Conservation (phyloP, 345 rosid species). For the Clausena lansium region DNA sequence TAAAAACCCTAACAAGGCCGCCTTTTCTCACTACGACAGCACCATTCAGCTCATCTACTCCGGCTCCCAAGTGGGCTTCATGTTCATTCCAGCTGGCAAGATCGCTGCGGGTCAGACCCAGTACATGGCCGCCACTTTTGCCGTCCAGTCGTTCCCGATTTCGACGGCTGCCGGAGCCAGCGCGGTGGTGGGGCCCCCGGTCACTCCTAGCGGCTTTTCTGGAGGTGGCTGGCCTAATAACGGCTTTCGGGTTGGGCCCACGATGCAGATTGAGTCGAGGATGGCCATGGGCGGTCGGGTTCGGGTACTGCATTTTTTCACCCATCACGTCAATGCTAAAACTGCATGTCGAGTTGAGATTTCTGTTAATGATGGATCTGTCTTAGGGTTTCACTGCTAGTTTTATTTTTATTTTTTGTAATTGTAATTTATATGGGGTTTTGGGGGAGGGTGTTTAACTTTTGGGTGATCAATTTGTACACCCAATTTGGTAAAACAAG, state of each 20-base stretch:
- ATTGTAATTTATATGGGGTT: neutral
- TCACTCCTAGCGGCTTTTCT: constrained; percentile 26
- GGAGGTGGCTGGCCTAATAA: constrained; percentile 15
- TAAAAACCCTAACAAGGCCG: constrained; percentile 79
- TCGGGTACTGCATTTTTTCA: constrained; percentile 72
- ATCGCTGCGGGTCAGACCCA: constrained; percentile 73
- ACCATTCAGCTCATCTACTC: constrained; percentile 86
- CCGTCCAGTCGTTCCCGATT: constrained; percentile 81
- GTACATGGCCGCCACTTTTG: constrained; percentile 93
- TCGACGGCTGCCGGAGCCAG: constrained; percentile 31
- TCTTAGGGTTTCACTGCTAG: constrained; percentile 83
- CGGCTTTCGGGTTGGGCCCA: constrained; percentile 66
- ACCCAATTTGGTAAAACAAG: constrained; percentile 12
- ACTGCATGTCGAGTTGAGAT: constrained; percentile 67
- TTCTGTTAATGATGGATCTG: constrained; percentile 79
- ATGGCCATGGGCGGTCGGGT: constrained; percentile 82
- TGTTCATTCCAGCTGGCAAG: constrained; percentile 98
- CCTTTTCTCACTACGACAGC: constrained; percentile 89
- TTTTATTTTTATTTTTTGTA: neutral
- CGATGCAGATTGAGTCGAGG: constrained; percentile 80
- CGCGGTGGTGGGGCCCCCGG: constrained; percentile 7
- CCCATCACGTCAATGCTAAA: constrained; percentile 73
- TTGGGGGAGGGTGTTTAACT: neutral
- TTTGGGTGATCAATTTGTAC: neutral
- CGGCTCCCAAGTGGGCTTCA: constrained; percentile 87